Evolutionary conservation across 768 basidiomycete genomes (phyloP).

Genomic region (Amanita polypyramis): DNA sequence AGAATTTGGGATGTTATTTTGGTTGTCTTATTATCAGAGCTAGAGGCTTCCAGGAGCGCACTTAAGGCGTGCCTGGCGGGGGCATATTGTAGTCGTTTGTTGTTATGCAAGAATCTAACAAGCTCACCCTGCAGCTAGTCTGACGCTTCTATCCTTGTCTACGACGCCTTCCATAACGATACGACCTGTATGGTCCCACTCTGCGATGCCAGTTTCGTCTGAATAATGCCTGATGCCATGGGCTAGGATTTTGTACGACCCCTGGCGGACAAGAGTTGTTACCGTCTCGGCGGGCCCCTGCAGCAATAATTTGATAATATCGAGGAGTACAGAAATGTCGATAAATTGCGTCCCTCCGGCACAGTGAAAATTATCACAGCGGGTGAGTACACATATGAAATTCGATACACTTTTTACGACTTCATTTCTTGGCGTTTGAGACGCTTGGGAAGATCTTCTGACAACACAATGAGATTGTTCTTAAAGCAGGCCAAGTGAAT

Average conservation of each 20-base stretch:
- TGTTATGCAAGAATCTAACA: not conserved
- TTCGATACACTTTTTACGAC: conserved; percentile 23
- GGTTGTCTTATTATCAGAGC: conserved; percentile 21
- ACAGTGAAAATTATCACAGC: conserved; percentile 23
- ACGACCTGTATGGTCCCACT: conserved; percentile 22
- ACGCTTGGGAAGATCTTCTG: conserved; percentile 21
- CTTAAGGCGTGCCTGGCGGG: conserved; percentile 34
- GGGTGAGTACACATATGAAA: conserved; percentile 27
- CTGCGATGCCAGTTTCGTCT: conserved; percentile 17
- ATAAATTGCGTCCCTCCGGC: conserved; percentile 14
- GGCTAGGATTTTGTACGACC: conserved; percentile 29
- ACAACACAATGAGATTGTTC: conserved; percentile 10
- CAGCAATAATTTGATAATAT: conserved; percentile 29
- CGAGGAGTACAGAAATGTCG: conserved; percentile 24
- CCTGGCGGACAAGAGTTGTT: conserved; percentile 33
- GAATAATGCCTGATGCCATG: conserved; percentile 33
- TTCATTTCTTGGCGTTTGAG: conserved; percentile 17
- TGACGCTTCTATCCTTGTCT: conserved; percentile 46
- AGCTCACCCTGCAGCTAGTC: conserved; percentile 63
- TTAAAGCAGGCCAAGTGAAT: not conserved
- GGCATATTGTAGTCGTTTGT: not conserved
- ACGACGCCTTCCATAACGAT: conserved; percentile 38
- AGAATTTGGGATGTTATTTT: conserved; percentile 30
- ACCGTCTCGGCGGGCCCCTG: conserved; percentile 37
- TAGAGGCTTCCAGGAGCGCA: conserved; percentile 35